These are phyloP conservation scores for Kondoa malvinella DNA, from an alignment of 768 basidiomycete genomes.

Conservation along the genomic window DNA sequence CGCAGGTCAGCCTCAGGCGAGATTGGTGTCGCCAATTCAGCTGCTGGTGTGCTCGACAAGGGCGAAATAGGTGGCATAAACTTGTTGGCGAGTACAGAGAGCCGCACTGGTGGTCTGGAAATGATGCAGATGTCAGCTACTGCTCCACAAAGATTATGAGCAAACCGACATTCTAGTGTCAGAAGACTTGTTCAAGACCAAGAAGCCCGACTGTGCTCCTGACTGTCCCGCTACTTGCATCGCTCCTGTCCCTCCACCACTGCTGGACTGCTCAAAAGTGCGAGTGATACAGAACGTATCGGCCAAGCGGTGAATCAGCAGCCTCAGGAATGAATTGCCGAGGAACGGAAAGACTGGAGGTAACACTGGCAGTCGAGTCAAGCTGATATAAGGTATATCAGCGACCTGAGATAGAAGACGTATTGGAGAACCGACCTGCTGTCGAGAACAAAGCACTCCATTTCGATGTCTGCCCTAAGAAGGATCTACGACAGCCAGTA, in stretches of 20 bases:
- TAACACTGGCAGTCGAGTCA: not conserved
- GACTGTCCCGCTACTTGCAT: not conserved
- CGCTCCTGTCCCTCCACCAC: not conserved
- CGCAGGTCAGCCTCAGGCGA: not conserved
- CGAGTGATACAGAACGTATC: constrained; percentile 23
- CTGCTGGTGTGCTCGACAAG: not conserved
- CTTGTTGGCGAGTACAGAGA: constrained; percentile 4
- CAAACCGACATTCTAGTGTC: not conserved
- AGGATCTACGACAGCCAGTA: not conserved
- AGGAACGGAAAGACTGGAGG: constrained; percentile 14
- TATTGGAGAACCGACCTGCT: too few relatives aligned
- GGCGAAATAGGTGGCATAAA: constrained; percentile 19
- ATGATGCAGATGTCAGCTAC: not conserved
- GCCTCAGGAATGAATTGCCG: constrained; percentile 23
- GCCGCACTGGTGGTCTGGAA: not conserved
- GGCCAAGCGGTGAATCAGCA: constrained; percentile 23
- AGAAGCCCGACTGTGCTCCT: not conserved
- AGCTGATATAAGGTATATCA: too few relatives aligned
- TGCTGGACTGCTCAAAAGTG: constrained; percentile 14
- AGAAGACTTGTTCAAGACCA: not conserved
- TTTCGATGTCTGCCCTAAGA: not conserved
- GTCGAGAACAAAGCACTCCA: not conserved
- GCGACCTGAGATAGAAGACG: too few relatives aligned
- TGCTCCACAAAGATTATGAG: not conserved
- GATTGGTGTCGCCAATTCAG: constrained; percentile 8